Evolutionary conservation across 108 stramenopile genomes (phyloP).

Genomic region (Chaetoceros muelleri): DNA sequence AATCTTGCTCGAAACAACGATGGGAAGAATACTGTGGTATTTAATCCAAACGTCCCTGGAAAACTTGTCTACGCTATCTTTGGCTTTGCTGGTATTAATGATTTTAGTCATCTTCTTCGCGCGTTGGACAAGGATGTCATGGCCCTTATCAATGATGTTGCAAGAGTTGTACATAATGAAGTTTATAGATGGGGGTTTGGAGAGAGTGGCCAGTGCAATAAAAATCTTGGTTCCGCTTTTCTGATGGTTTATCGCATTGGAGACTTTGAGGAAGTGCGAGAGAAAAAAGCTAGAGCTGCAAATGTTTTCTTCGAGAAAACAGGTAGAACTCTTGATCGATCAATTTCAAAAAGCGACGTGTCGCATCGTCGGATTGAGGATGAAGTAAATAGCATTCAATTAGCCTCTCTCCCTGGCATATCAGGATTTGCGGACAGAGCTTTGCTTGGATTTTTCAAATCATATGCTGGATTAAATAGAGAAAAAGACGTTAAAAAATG

Average conservation of each 20-base stretch:
- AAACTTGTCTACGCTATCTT: conserved; percentile 86
- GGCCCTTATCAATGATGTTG: conserved; percentile 93
- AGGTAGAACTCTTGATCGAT: neutral
- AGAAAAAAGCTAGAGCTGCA: conserved; percentile 66
- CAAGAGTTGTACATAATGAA: conserved; percentile 83
- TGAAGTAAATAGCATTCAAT: conserved; percentile 38
- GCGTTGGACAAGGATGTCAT: conserved; percentile 87
- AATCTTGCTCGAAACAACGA: conserved; percentile 71
- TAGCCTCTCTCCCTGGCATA: conserved; percentile 71
- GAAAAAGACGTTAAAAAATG: conserved; percentile 52
- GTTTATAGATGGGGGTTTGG: conserved; percentile 82
- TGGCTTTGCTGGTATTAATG: conserved; percentile 88
- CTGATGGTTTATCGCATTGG: conserved; percentile 89
- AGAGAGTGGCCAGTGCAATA: conserved; percentile 90
- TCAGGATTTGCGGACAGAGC: conserved; percentile 70
- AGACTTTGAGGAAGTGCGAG: conserved; percentile 52
- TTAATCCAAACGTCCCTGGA: conserved; percentile 89
- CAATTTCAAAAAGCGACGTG: neutral
- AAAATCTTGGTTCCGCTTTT: conserved; percentile 94
- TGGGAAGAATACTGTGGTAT: conserved; percentile 58
- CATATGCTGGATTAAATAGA: conserved; percentile 65
- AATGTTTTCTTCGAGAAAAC: conserved; percentile 48
- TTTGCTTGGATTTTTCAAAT: conserved; percentile 65
- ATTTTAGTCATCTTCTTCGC: conserved; percentile 74
- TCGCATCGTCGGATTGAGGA: neutral